Evolutionary conservation across 805 yeast genomes (phyloP).

Genomic region (Saccharomycopsis fibuligera): DNA sequence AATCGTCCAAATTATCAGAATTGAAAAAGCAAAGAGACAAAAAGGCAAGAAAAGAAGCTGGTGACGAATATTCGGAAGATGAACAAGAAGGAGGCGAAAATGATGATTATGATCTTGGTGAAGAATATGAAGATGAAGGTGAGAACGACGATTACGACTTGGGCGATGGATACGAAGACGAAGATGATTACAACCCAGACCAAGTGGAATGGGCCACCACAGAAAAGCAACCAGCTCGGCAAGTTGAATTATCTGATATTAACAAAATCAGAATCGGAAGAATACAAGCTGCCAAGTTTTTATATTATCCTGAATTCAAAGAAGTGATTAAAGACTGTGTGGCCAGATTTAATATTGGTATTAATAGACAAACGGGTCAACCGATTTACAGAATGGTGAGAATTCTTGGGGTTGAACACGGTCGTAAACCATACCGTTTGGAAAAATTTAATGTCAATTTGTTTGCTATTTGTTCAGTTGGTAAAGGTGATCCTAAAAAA

Average conservation of each 20-base stretch:
- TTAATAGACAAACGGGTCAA: slow-evolving; percentile 51
- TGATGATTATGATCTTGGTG: slow-evolving; percentile 15
- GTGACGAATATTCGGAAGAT: slow-evolving; percentile 40
- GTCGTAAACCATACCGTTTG: slow-evolving; percentile 42
- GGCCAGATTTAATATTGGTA: slow-evolving; percentile 79
- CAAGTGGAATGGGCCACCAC: slow-evolving; percentile 40
- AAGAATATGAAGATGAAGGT: slow-evolving; percentile 37
- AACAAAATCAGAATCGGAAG: slow-evolving; percentile 76
- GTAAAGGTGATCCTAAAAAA: slow-evolving; percentile 59
- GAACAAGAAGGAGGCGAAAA: too few relatives aligned
- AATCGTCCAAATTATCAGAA: slow-evolving; percentile 55
- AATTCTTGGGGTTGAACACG: slow-evolving; percentile 56
- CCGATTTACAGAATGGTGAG: slow-evolving; percentile 79
- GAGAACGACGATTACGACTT: slow-evolving; percentile 29
- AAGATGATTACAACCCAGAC: slow-evolving; percentile 37
- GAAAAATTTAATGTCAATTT: slow-evolving; percentile 45
- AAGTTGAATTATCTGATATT: slow-evolving; percentile 47
- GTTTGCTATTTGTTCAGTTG: slow-evolving; percentile 74
- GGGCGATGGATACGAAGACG: slow-evolving; percentile 32
- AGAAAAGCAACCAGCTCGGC: slow-evolving; percentile 11
- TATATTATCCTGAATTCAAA: slow-evolving; percentile 78
- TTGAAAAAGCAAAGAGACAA: slow-evolving; percentile 71
- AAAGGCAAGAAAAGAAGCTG: slow-evolving; percentile 39
- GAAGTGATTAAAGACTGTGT: slow-evolving; percentile 65
- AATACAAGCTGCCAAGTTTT: slow-evolving; percentile 62